Evolutionary conservation across 192 early-diverging fungal species (phyloP), one percentile per base, ranked within the genome.

Genomic region (Coemansia javaensis): DNA sequence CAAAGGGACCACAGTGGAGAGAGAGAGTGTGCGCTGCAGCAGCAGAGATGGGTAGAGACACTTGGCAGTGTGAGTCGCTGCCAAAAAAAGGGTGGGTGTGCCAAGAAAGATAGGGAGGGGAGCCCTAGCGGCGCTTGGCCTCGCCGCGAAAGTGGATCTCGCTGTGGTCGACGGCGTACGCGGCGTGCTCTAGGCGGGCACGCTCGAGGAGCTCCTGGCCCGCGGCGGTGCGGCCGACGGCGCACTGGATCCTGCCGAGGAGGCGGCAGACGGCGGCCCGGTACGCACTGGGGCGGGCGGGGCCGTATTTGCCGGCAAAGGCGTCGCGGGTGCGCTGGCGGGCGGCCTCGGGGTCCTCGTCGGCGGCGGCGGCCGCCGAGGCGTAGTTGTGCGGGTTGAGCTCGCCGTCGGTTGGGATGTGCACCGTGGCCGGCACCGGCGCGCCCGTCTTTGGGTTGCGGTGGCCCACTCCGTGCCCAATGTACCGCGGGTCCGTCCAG

Each of bases 341-440:
- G 5, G 32, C 50, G 32, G 39, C 58, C 2, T 54, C 53, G 13
- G 69, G 69, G 22, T 73, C 42, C 11, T 64, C 69, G 9, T 73
- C n/a, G n/a, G n/a, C 62, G 22, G 39, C 53, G 1, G 32, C 30
- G 2, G 32, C 22, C n/a, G 44, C 32, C 18, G 33, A 50, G 13
- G 65, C 42, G 20, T 73, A 73, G 57, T 73, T 73, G 17, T 73
- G 69, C 3, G 69, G 69, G 21, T 73, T 73, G n/a, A 58, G 40
- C 52, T 73, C 69, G 17, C 69, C 69, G 24, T 73, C 69, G 3
- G 57, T 35, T 10, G 49, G 31, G 16, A 73, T 64, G 34, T 73
- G 69, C 23, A 59, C 39, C 14, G 45, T 46, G 41, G 69, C 53
- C 18, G 62, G 52, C 9, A 73, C 31, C 5, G 69, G 69, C 27